A percentile compares a stretch with the other conserved stretches of the same genome.
Conservation (phyloP, 2,329 filamentous ascomycete species). For the Pseudogymnoascus sp. region DNA sequence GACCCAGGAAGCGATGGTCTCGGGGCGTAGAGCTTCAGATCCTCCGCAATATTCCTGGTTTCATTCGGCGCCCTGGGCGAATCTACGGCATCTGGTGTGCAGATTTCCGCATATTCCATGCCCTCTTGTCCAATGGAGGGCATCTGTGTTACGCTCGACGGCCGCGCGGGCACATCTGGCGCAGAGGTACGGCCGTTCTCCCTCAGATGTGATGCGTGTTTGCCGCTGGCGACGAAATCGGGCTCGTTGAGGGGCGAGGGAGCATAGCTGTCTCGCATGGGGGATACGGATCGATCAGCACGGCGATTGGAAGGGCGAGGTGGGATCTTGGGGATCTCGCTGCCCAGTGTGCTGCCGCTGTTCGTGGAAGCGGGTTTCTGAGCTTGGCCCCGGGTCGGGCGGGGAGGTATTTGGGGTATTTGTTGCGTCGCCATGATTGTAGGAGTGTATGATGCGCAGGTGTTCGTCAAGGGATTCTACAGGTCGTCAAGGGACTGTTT, state of each 20-base stretch:
- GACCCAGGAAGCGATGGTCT: conserved; percentile 75
- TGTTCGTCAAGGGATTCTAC: neutral
- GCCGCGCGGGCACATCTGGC: conserved; percentile 44
- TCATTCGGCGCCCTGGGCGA: conserved; percentile 35
- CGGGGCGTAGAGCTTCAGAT: conserved; percentile 81
- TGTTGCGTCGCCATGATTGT: conserved; percentile 34
- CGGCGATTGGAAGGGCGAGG: conserved; percentile 62
- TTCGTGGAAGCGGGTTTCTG: conserved; percentile 33
- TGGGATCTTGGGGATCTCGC: conserved; percentile 62
- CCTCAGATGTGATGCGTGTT: conserved; percentile 31
- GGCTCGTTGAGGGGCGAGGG: conserved; percentile 77
- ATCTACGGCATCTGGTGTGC: conserved; percentile 19
- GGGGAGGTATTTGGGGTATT: conserved; percentile 49
- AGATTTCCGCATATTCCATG: conserved; percentile 68
- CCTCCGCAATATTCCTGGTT: conserved; percentile 67
- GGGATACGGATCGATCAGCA: conserved; percentile 67
- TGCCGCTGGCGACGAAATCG: conserved; percentile 36
- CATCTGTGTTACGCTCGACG: conserved; percentile 64
- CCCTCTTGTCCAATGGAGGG: conserved; percentile 87
- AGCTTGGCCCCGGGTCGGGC: conserved; percentile 47
- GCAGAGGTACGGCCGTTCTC: conserved; percentile 28
- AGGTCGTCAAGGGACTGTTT: neutral
- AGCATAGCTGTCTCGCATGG: conserved; percentile 68
- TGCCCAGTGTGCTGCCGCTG: conserved; percentile 24
- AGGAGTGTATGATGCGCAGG: neutral